These are phyloP conservation scores for Colletotrichum sp. DNA, from an alignment of 2,329 filamentous ascomycete species.

Conservation along the genomic window DNA sequence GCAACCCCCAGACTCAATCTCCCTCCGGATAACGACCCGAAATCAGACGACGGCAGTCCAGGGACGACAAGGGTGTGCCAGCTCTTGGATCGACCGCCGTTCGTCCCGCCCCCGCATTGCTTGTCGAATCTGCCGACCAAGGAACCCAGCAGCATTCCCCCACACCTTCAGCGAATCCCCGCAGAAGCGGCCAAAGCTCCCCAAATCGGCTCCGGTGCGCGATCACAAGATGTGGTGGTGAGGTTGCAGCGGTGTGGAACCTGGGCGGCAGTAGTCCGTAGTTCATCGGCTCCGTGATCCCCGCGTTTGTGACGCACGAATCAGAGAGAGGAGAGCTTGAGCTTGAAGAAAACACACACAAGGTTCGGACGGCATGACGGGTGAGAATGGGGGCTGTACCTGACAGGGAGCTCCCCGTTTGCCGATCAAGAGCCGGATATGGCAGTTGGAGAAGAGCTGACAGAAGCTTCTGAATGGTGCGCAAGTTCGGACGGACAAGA, in stretches of 20 bases:
- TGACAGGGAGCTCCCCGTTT: background rate
- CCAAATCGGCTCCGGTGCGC: background rate
- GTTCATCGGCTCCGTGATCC: conserved; percentile 18
- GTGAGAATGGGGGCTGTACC: background rate
- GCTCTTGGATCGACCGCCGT: background rate
- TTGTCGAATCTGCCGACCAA: conserved; percentile 9
- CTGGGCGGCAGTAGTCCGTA: background rate
- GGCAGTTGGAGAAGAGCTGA: background rate
- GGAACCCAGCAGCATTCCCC: background rate
- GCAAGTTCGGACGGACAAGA: conserved; percentile 13
- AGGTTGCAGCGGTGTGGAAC: conserved; percentile 2
- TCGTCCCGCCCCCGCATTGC: conserved; percentile 18
- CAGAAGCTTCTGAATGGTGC: conserved; percentile 7
- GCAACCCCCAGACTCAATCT: background rate
- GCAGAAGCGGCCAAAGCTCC: background rate
- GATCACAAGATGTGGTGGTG: conserved; percentile 5
- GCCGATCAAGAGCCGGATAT: conserved; percentile 2
- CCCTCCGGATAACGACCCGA: background rate
- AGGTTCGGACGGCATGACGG: background rate
- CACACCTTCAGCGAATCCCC: background rate
- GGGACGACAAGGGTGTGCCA: background rate
- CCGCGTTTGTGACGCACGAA: background rate
- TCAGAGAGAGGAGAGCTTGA: background rate
- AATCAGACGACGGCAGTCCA: background rate
- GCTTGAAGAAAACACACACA: background rate